These are phyloP conservation scores for Astrocystis sublimbata DNA, from an alignment of 495 filamentous ascomycete genomes.

Conservation along the genomic window DNA sequence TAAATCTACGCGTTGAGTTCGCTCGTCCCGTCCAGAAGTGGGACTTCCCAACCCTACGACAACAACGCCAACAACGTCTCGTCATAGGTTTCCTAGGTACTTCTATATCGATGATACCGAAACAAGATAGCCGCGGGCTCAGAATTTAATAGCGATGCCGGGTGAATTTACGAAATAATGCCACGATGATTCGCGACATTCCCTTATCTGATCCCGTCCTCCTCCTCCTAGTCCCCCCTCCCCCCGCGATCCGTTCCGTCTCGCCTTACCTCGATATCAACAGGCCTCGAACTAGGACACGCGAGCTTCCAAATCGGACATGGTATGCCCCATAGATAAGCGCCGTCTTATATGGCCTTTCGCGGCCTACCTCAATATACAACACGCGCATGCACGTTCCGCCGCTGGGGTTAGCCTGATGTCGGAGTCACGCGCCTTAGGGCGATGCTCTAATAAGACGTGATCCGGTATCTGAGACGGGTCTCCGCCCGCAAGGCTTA, in stretches of 20 bases:
- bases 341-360: background rate
- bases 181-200: background rate
- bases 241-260: no score
- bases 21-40: no score
- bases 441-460: constrained; percentile 16
- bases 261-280: background rate
- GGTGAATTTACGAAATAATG: background rate
- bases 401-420: no score
- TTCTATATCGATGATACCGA: no score
- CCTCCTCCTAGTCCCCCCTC: background rate
- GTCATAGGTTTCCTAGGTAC: no score
- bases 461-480: background rate
- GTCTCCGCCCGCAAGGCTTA: background rate
- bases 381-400: background rate
- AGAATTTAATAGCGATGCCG: background rate
- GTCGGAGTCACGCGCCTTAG: background rate
- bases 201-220: background rate
- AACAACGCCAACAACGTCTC: no score
- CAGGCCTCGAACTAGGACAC: background rate
- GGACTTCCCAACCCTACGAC: no score
- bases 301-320: background rate
- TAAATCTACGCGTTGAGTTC: no score
- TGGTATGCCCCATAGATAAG: background rate
- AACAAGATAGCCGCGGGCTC: background rate
- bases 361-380: background rate